Evolutionary conservation across 1,139 yeast genomes (phyloP).

Genomic region (Spencermartinsiella ligniputridi): DNA sequence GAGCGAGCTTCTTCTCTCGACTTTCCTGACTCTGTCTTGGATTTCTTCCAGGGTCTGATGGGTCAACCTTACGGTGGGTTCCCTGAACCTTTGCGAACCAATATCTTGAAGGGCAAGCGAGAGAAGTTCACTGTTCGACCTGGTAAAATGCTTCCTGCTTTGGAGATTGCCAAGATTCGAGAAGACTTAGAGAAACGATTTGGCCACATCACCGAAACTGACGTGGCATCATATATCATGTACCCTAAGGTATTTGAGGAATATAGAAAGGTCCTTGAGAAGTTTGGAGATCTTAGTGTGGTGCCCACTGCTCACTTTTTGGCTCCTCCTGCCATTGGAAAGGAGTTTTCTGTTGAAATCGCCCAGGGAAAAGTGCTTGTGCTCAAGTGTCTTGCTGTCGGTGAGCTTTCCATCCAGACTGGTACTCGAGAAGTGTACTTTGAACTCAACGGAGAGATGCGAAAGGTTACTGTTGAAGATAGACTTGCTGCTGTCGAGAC

Average conservation of each 20-base stretch:
- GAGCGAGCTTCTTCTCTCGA: slow-evolving; percentile 86
- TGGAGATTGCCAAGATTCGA: slow-evolving; percentile 66
- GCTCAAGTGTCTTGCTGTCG: slow-evolving; percentile 86
- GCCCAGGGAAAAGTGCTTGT: slow-evolving; percentile 94
- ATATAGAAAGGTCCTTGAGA: slow-evolving; percentile 66
- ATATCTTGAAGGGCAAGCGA: slow-evolving; percentile 84
- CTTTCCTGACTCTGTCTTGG: slow-evolving; percentile 97
- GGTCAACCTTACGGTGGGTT: slow-evolving; percentile 99
- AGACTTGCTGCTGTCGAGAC: slow-evolving; percentile 80
- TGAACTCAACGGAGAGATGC: slow-evolving; percentile 96
- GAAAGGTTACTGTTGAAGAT: slow-evolving; percentile 91
- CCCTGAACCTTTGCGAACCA: slow-evolving; percentile 97
- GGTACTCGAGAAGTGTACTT: slow-evolving; percentile 96
- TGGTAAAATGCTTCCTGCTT: slow-evolving; percentile 80
- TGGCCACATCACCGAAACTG: slow-evolving; percentile 65
- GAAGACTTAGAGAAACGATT: slow-evolving; percentile 57
- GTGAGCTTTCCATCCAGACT: slow-evolving; percentile 77
- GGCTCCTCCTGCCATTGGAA: slow-evolving; percentile 80
- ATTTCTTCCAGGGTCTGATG: slow-evolving; percentile 98
- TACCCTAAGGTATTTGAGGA: slow-evolving; percentile 96
- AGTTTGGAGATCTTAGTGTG: slow-evolving; percentile 88
- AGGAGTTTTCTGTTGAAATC: slow-evolving; percentile 83
- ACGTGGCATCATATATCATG: slow-evolving; percentile 94
- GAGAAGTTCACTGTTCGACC: slow-evolving; percentile 86
- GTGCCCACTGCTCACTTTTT: slow-evolving; percentile 89